Percentiles rank a stretch among this genome's conserved stretches.
These are phyloP conservation scores for Agrostemma githago DNA, from an alignment of 148 eudicot species.

Conservation along the genomic window DNA sequence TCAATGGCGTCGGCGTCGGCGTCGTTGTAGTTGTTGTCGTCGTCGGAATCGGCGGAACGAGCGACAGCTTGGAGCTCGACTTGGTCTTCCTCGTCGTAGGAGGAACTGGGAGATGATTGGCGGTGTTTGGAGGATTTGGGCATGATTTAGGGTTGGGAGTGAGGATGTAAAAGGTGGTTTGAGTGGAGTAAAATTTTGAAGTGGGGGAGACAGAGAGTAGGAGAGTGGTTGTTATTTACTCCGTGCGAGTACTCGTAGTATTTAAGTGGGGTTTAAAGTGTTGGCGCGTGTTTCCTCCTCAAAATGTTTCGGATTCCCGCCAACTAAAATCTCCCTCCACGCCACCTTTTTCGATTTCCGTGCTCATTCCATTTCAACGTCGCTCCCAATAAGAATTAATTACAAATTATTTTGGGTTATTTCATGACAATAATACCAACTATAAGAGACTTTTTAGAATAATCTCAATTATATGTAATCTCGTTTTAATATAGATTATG, in stretches of 20 bases:
- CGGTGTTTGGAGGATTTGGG: conserved; percentile 48
- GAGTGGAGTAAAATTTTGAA: background rate
- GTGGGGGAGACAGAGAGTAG: no score
- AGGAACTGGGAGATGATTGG: conserved; percentile 37
- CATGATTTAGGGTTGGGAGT: conserved; percentile 30
- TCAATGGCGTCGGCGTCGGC: conserved; percentile 27
- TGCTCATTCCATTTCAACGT: no score
- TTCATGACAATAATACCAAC: no score
- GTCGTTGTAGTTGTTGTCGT: conserved; percentile 35
- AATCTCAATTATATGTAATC: no score
- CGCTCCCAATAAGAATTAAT: no score
- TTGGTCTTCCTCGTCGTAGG: conserved; percentile 55
- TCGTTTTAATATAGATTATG: no score
- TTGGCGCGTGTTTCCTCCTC: background rate
- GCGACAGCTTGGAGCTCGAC: conserved; percentile 70
- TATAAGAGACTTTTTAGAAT: no score
- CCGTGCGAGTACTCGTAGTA: background rate
- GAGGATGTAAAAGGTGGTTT: no score
- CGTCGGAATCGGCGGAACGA: conserved; percentile 40
- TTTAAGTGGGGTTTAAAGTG: background rate
- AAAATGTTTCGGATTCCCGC: background rate
- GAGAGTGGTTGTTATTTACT: background rate
- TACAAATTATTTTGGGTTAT: no score
- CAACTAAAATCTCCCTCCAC: background rate
- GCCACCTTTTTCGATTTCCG: no score